Base-by-base conservation (phyloP, 257 asterid genomes). In the Ilex aquifolium region DNA sequence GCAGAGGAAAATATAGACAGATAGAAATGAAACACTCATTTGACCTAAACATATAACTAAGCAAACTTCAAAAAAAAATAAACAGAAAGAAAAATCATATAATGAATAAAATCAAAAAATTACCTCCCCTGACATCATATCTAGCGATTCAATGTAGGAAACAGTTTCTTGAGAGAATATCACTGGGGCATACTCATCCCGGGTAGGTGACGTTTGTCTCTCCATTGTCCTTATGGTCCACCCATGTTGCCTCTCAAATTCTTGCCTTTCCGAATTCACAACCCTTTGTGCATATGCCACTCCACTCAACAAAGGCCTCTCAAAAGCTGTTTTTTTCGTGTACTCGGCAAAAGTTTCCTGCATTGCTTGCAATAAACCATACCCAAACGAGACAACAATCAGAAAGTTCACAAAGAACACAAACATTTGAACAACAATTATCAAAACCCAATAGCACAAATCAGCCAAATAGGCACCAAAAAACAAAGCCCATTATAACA, bases 121-220 rank as follows among this genome's bases (percentile, higher is more conserved):
- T 72, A 88, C 98, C 98, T 91, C 96, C 72, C 96, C 98, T 0
- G 98, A 91, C 98, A 91, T 91, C 96, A 91, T 88, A 78, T 91
- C 98, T 7, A 91, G 77, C 46, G 96, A 88, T 70, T 81, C 84
- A 62, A 91, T 72, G 75, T 91, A 89, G 46, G 96, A 91, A 29
- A 91, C 79, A 0, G 98, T 91, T 78, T 91, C 98, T 76, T 91
- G 98, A 5, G 94, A 78, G 69, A 91, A 87, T 71, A 91, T 85
- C 12, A 91, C 98, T 0, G 98, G 95, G 44, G 96, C 95, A 65
- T 91, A 91, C 65, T 88, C 98, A 40, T 91, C 96, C 68, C 90
- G 72, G 64, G 73, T 59, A 6, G 98, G 96, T 0, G 98, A 89
- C 74, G 96, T 82, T 70, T 84, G 92, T 69, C 77, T 82, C 68